These are phyloP conservation scores for Aspergillus taichungensis DNA, from an alignment of 495 filamentous ascomycete species.

Conservation along the genomic window DNA sequence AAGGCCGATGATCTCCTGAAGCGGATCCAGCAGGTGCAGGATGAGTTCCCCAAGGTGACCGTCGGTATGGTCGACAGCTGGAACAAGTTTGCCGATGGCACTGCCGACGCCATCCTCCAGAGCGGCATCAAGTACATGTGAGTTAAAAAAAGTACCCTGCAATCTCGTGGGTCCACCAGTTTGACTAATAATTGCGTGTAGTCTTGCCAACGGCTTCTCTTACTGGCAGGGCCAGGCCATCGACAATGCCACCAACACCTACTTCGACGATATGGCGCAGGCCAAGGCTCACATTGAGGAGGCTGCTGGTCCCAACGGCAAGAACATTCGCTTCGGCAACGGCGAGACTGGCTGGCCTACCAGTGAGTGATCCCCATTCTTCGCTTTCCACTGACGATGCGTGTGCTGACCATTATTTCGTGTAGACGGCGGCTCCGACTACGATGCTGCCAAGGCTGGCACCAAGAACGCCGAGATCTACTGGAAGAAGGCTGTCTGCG, in stretches of 20 bases:
- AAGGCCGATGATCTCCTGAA: slow-evolving; percentile 51
- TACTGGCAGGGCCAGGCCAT: slow-evolving; percentile 71
- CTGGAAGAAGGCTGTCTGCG: slow-evolving; percentile 62
- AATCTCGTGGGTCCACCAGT: neutral
- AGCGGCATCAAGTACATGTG: slow-evolving; percentile 56
- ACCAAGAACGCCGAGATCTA: slow-evolving; percentile 51
- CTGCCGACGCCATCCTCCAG: slow-evolving; percentile 56
- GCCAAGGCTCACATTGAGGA: slow-evolving; percentile 62
- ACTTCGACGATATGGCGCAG: slow-evolving; percentile 66
- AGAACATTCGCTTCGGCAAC: slow-evolving; percentile 58
- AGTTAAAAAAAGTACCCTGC: slow-evolving; percentile 6
- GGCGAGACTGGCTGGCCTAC: slow-evolving; percentile 71
- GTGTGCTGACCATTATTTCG: slow-evolving; percentile 2
- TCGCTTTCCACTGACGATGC: neutral
- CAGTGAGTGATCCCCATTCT: slow-evolving; percentile 20
- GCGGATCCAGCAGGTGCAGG: slow-evolving; percentile 55
- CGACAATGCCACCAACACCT: slow-evolving; percentile 55
- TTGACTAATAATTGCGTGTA: slow-evolving; percentile 6
- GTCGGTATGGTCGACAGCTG: slow-evolving; percentile 75
- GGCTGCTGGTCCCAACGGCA: slow-evolving; percentile 41
- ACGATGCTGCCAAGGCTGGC: slow-evolving; percentile 54
- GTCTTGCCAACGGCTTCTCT: slow-evolving; percentile 70
- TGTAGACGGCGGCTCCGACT: slow-evolving; percentile 51
- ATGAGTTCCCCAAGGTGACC: slow-evolving; percentile 43
- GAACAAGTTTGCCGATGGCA: slow-evolving; percentile 72